Conservation (phyloP, 495 filamentous ascomycete genomes). For the Penicilliopsis zonata region DNA sequence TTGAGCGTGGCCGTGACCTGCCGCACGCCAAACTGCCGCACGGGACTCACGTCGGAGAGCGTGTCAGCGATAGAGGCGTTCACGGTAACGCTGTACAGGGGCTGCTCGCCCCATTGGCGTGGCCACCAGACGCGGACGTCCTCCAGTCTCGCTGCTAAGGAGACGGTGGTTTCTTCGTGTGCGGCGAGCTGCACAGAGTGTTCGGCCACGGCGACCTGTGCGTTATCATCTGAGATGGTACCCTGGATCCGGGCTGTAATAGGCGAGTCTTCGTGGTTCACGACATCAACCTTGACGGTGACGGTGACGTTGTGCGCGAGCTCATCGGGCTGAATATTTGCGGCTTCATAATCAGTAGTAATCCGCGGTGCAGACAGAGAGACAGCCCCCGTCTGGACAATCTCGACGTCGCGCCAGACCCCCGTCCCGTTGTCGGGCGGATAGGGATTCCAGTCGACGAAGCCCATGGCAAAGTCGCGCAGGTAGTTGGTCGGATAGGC, state of each 20-base stretch:
- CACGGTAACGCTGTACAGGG: constrained; percentile 47
- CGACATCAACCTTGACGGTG: constrained; percentile 31
- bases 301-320: constrained; percentile 19
- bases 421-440: constrained; percentile 48
- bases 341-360: constrained; percentile 28
- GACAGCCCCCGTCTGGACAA: constrained; percentile 44
- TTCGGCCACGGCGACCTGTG: constrained; percentile 10
- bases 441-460: constrained; percentile 56
- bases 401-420: constrained; percentile 48
- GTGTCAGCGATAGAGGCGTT: constrained; percentile 18
- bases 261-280: constrained; percentile 32
- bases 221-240: constrained; percentile 15
- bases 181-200: constrained; percentile 24
- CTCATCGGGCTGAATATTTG: too few species aligned
- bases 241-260: constrained; percentile 27
- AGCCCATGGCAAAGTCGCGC: constrained; percentile 46
- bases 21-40: constrained; percentile 41
- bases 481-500: constrained; percentile 48
- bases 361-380: constrained; percentile 38
- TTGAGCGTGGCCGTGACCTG: constrained; percentile 40
- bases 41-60: constrained; percentile 29
- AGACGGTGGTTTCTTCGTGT: constrained; percentile 23
- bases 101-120: constrained; percentile 59
- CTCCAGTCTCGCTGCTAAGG: constrained; percentile 23
- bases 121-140: constrained; percentile 69